phyloP scores from a whole-genome alignment of 2,329 filamentous ascomycete species.

The Phyllosticta ampelicida region DNA sequence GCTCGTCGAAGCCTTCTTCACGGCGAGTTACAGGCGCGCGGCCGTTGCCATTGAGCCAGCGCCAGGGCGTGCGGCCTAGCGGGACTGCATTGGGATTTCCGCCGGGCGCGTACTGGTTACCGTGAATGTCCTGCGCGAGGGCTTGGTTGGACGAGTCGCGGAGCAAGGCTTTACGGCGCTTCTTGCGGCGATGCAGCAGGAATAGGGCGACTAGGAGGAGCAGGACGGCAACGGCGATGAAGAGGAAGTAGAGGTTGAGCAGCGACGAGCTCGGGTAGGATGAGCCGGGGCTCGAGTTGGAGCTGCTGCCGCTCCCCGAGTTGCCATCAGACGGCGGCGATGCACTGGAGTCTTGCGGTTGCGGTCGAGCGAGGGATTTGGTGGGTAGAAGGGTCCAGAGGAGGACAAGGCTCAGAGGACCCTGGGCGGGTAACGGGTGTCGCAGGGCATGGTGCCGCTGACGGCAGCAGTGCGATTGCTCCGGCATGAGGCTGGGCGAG shows the following conservation, averaged over 20 bases:
- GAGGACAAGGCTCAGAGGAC: conserved; percentile 9
- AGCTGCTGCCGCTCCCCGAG: neutral
- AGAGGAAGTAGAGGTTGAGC: conserved; percentile 44
- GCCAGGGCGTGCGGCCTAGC: conserved; percentile 2
- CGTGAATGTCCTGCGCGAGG: conserved; percentile 27
- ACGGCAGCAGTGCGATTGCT: neutral
- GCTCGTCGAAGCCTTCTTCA: conserved; percentile 52
- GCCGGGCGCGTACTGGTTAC: conserved; percentile 14
- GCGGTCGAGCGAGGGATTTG: conserved; percentile 21
- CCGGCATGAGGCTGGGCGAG: neutral
- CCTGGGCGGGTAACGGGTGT: neutral
- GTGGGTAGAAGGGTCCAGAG: conserved; percentile 23
- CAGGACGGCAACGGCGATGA: conserved; percentile 42
- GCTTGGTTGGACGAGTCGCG: conserved; percentile 22
- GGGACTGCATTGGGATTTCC: conserved; percentile 14
- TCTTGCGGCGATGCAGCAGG: conserved; percentile 35
- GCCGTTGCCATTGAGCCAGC: conserved; percentile 20
- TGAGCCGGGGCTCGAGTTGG: neutral
- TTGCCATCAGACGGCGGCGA: conserved; percentile 1
- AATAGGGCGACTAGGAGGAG: conserved; percentile 32
- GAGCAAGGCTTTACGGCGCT: conserved; percentile 19
- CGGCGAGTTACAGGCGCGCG: conserved; percentile 14
- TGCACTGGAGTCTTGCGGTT: conserved; percentile 6
- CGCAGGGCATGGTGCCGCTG: neutral
- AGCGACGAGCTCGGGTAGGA: conserved; percentile 16